Evolutionary conservation across 2,329 filamentous ascomycete genomes (phyloP).

Genomic region (Aspergillus ibericus): DNA sequence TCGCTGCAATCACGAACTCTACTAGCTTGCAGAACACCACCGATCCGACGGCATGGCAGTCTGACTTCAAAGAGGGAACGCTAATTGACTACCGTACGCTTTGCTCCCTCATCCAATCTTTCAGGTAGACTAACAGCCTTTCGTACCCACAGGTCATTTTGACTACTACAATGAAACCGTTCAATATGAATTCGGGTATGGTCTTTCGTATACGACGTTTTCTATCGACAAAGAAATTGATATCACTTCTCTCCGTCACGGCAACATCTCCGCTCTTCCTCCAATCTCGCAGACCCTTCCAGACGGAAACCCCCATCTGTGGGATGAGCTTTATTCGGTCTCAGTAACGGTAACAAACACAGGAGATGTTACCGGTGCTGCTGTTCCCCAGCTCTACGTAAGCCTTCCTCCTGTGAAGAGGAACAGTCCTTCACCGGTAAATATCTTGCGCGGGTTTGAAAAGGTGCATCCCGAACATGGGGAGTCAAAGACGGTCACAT

Average conservation of each 20-base stretch:
- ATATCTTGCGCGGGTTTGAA: slow-evolving; percentile 50
- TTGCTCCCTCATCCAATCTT: background rate
- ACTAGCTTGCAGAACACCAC: background rate
- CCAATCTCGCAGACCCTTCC: slow-evolving; percentile 31
- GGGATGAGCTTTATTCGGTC: background rate
- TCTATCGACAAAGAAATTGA: slow-evolving; percentile 32
- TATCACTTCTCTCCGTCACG: background rate
- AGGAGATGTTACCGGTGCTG: slow-evolving; percentile 48
- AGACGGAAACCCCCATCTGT: slow-evolving; percentile 26
- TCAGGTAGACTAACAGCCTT: background rate
- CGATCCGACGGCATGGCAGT: background rate
- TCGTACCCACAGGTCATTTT: slow-evolving; percentile 44
- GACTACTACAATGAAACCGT: slow-evolving; percentile 51
- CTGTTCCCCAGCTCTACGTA: slow-evolving; percentile 59
- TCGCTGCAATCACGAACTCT: background rate
- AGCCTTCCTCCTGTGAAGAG: slow-evolving; percentile 42
- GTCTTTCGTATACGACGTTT: slow-evolving; percentile 58
- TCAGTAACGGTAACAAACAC: slow-evolving; percentile 35
- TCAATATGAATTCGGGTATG: slow-evolving; percentile 59
- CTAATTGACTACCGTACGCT: slow-evolving; percentile 53
- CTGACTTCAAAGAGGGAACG: slow-evolving; percentile 33
- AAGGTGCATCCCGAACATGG: slow-evolving; percentile 49
- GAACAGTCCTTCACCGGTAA: slow-evolving; percentile 31
- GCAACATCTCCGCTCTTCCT: slow-evolving; percentile 23
- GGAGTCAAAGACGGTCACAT: background rate